Evolutionary conservation across 371 early-diverging fungal genomes (phyloP).

Genomic region (Mucor irregularis): DNA sequence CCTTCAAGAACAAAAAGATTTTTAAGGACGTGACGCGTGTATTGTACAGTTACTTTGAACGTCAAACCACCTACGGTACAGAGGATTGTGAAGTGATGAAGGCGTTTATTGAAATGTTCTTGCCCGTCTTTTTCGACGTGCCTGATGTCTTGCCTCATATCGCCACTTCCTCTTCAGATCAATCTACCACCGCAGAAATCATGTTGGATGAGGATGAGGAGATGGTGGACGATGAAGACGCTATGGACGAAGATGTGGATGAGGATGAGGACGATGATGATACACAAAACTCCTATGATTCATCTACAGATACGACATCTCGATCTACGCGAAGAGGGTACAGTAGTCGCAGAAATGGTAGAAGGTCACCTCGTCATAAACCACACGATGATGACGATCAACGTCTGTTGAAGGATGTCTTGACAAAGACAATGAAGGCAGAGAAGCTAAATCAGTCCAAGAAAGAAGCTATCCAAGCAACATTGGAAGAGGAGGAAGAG

Average conservation of each 20-base stretch:
- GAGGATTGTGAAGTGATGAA: conserved; percentile 73
- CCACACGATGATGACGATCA: conserved; percentile 20
- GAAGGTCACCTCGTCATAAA: conserved; percentile 16
- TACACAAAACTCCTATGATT: no score
- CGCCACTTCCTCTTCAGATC: no score
- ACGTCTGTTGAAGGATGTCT: conserved; percentile 20
- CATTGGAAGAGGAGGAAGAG: not conserved
- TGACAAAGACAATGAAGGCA: conserved; percentile 2
- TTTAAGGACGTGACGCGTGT: conserved; percentile 73
- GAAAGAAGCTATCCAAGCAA: no score
- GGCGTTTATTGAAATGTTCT: conserved; percentile 69
- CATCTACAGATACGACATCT: no score
- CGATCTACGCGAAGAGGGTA: no score
- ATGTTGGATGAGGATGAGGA: conserved; percentile 39
- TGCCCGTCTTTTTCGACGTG: conserved; percentile 73
- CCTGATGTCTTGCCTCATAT: conserved; percentile 37
- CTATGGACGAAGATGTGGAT: conserved; percentile 6
- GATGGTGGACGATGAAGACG: conserved; percentile 9
- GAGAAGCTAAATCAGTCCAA: no score
- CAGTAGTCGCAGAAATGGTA: no score
- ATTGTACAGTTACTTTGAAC: conserved; percentile 53
- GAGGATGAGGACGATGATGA: not conserved
- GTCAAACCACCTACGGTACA: conserved; percentile 47
- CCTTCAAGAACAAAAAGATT: conserved; percentile 58
- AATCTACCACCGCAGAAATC: conserved; percentile 31